Percentiles rank a stretch among this genome's conserved stretches.
These are phyloP conservation scores for Termitomyces sp. DNA, from an alignment of 1,284 basidiomycete genomes.

Conservation along the genomic window DNA sequence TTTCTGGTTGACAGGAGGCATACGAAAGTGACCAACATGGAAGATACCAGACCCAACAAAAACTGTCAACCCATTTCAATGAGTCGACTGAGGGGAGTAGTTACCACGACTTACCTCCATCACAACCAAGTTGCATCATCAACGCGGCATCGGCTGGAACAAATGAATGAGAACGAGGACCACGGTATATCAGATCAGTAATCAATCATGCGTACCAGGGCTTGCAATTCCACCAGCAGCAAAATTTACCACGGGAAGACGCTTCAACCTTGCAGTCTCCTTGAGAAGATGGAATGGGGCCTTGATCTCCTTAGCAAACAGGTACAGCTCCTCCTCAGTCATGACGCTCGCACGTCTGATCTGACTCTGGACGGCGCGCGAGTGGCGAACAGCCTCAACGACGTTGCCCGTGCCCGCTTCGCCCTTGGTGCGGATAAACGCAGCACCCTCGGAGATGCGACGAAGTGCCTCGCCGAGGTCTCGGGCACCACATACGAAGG, in stretches of 20 bases:
- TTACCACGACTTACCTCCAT: constrained; percentile 67
- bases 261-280: constrained; percentile 91
- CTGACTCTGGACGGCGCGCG: constrained; percentile 77
- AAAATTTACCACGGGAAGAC: constrained; percentile 91
- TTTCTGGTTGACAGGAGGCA: neutral
- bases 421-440: constrained; percentile 96
- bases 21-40: constrained; percentile 51
- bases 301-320: constrained; percentile 88
- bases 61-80: constrained; percentile 39
- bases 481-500: constrained; percentile 78
- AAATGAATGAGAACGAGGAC: constrained; percentile 5
- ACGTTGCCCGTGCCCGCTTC: constrained; percentile 98
- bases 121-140: constrained; percentile 99
- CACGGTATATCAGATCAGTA: constrained; percentile 3
- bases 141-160: constrained; percentile 86
- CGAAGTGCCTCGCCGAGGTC: constrained; percentile 91
- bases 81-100: constrained; percentile 10
- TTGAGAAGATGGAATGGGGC: constrained; percentile 98
- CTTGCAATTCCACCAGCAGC: constrained; percentile 98
- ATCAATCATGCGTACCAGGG: constrained; percentile 57
- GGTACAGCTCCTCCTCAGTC: constrained; percentile 95
- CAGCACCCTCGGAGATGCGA: constrained; percentile 95
- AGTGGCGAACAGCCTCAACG: constrained; percentile 94
- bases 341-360: constrained; percentile 84
- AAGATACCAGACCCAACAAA: constrained; percentile 96